Percentiles rank a stretch among this genome's conserved stretches.
phyloP scores from a whole-genome alignment of 2,329 filamentous ascomycete species.

The Penicillium sp. region DNA sequence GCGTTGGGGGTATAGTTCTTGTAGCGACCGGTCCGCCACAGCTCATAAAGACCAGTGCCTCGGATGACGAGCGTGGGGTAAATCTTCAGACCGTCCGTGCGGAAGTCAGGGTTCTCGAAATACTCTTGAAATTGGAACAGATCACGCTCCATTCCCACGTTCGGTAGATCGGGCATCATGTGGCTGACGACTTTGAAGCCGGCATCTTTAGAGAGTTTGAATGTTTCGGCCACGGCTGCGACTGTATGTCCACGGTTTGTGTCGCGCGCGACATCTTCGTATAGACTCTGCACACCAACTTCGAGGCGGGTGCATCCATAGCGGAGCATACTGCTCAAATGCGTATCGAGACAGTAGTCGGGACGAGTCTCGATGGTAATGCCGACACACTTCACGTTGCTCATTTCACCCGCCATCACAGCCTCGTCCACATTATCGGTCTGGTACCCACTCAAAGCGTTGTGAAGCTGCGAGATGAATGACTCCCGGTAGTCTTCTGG shows the following conservation, averaged over 20 bases:
- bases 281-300: conserved; percentile 91
- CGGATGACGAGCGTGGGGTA: conserved; percentile 97
- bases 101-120: conserved; percentile 92
- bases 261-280: conserved; percentile 96
- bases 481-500: conserved; percentile 81
- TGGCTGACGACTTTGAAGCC: conserved; percentile 98
- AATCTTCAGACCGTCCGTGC: conserved; percentile 95
- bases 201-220: conserved; percentile 93
- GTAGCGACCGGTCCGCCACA: conserved; percentile 94
- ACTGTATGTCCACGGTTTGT: conserved; percentile 97
- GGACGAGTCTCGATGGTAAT: conserved; percentile 97
- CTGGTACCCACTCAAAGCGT: conserved; percentile 92
- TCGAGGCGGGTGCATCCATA: conserved; percentile 95
- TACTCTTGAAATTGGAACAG: conserved; percentile 96
- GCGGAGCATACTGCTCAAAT: conserved; percentile 91
- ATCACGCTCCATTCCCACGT: conserved; percentile 97
- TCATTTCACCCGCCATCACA: conserved; percentile 90
- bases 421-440: conserved; percentile 93
- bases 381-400: conserved; percentile 93
- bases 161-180: conserved; percentile 99
- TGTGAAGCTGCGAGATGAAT: conserved; percentile 94
- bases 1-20: conserved; percentile 99
- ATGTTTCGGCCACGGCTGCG: conserved; percentile 89
- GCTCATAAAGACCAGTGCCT: conserved; percentile 90
- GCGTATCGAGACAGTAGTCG: conserved; percentile 94